These are phyloP conservation scores for Sphaerulina musiva DNA, from an alignment of 2,329 filamentous ascomycete species.

Conservation along the genomic window DNA sequence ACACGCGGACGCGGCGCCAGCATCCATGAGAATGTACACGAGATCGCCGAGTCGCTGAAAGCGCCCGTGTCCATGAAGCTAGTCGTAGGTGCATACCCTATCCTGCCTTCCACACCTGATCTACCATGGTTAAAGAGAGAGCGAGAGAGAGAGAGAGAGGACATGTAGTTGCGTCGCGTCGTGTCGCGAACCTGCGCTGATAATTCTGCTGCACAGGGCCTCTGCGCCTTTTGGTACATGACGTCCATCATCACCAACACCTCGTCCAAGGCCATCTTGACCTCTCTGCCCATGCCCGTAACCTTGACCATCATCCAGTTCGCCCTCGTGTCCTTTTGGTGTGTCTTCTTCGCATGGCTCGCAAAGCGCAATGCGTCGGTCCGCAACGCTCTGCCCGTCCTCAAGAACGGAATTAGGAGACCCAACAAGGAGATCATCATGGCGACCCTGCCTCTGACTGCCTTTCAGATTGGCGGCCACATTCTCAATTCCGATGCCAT, in stretches of 20 bases:
- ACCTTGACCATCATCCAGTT: conserved; percentile 93
- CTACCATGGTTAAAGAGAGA: no score
- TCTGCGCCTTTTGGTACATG: conserved; percentile 89
- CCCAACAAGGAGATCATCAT: conserved; percentile 75
- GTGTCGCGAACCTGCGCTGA: neutral
- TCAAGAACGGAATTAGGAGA: conserved; percentile 74
- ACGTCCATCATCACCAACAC: conserved; percentile 95
- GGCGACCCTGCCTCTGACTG: conserved; percentile 82
- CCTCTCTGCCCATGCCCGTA: conserved; percentile 80
- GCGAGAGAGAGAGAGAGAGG: no score
- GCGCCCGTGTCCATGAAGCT: conserved; percentile 84
- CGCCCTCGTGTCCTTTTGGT: conserved; percentile 83
- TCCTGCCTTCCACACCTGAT: no score
- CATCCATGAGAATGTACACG: conserved; percentile 85
- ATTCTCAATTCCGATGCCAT: conserved; percentile 91
- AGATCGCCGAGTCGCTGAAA: conserved; percentile 83
- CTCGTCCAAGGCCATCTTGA: conserved; percentile 94
- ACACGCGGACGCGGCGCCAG: conserved; percentile 63
- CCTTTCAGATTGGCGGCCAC: conserved; percentile 90
- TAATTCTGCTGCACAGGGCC: conserved; percentile 50
- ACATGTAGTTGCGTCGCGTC: no score
- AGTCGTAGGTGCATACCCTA: conserved; percentile 54
- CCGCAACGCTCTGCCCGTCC: conserved; percentile 64
- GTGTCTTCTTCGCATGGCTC: conserved; percentile 69
- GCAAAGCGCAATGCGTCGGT: conserved; percentile 66